Base-by-base conservation (phyloP, 1,139 yeast genomes). In the Geotrichum klebahnii region DNA sequence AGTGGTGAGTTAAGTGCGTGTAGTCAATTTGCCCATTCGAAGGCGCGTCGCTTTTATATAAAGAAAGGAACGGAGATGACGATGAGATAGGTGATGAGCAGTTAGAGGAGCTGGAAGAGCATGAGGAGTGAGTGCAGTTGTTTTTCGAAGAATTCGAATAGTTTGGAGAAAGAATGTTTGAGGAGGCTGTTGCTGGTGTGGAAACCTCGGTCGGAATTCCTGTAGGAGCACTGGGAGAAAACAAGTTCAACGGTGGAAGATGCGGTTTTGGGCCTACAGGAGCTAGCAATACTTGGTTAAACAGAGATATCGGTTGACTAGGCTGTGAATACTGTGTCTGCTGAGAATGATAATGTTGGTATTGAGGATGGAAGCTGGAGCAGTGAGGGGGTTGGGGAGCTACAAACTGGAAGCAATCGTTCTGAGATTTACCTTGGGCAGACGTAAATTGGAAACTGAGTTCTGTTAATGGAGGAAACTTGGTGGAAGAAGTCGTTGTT, bases 391-490 rank as follows among this genome's bases (percentile, higher is more conserved):
- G n/a, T n/a, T n/a, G n/a, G n/a, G n/a, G n/a, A n/a, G n/a, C n/a
- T n/a, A n/a, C 33, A n/a, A 26, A 22, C 22, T 24, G 42, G 23
- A 24, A 38, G n/a, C 9, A 12, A 9, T 8, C 20, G 12, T 17
- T 24, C 42, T 38, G 42, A 22, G 4, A 38, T 38, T 38, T 38
- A 38, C 42, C 19, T n/a, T 35, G 38, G 23, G 33, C 22, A n/a
- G 32, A 22, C 42, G 42, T 38, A 38, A 24, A 38, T 22, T 8
- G 20, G 19, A 26, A 12, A 12, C 42, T 14, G 26, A 31, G 26
- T 8, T 22, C 31, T 2, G 32, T n/a, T 23, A 35, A 12, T 14
- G 42, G 33, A 24, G 33, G 42, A 14, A 38, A 38, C 22, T 38
- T 38, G 42, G 14, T 17, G 42, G 19, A 23, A 12, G 9, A 14